Conservation (phyloP, 345 rosid genomes). For the Eucalyptus erythrocorys region DNA sequence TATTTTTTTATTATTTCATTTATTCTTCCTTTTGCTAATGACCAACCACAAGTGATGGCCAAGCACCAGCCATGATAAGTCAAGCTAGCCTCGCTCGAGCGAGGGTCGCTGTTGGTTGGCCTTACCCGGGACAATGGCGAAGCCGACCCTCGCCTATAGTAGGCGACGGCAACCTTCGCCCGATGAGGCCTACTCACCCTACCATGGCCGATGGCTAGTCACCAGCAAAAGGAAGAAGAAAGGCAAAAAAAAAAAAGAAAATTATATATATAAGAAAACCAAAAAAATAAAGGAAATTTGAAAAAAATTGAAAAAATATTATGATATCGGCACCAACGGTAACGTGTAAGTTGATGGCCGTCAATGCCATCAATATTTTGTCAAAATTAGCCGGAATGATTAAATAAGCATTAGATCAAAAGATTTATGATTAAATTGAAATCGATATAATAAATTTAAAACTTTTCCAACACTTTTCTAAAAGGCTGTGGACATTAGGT, state of each 20-base stretch:
- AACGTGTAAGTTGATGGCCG: fast-evolving
- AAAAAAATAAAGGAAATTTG: too few relatives aligned
- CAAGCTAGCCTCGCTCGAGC: fast-evolving
- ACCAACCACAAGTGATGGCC: too few relatives aligned
- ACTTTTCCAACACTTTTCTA: fast-evolving
- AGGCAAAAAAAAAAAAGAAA: too few relatives aligned
- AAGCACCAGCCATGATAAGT: fast-evolving
- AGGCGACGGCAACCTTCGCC: fast-evolving
- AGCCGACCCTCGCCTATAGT: fast-evolving
- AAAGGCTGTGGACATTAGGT: neutral
- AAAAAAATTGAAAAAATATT: fast-evolving
- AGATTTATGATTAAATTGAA: too few relatives aligned
- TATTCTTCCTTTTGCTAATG: too few relatives aligned
- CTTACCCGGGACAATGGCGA: too few relatives aligned
- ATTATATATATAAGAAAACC: too few relatives aligned
- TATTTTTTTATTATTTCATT: too few relatives aligned
- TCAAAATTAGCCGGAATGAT: fast-evolving
- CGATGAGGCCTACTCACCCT: too few relatives aligned
- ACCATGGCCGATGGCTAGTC: fast-evolving
- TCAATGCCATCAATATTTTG: too few relatives aligned
- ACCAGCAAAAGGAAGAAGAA: fast-evolving
- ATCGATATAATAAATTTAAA: fast-evolving
- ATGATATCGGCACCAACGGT: fast-evolving
- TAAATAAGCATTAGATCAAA: fast-evolving
- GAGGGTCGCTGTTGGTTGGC: fast-evolving